Base-by-base conservation (phyloP, 2,329 filamentous ascomycete species). In the Aspergillus hiratsukae region DNA sequence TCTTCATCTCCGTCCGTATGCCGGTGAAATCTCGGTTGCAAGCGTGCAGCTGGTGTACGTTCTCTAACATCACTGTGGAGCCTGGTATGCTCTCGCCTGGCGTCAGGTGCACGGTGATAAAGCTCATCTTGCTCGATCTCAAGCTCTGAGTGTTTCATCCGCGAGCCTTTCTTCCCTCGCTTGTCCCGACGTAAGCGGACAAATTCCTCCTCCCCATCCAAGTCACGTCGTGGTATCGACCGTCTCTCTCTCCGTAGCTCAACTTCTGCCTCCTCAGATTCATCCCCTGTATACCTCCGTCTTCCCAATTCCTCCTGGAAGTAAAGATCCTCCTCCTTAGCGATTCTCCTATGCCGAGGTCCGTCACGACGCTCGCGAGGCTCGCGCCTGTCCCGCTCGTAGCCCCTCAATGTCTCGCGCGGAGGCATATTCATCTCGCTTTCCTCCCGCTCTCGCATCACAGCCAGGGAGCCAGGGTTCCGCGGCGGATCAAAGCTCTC, bases 371-470 rank as follows among this genome's bases (percentile, higher is more conserved):
- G 49, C 27, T 43, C 45, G 19, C 19, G 31, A 23, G 28, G 28
- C 14, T 52, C 52, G 31, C 46, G 40, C 23, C 43, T 54, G 14
- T 40, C 52, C 17, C 25, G 37, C 21, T 55, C 49, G 28, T 53
- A 46, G 9, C 55, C 53, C 28, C 50, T 37, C 29, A 52, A 45
- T 51, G 37, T 49, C 23, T 64, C 58, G 8, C 48, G 48, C 37
- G 56, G 56, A n/a, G 49, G 53, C n/a, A 45, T 29, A 49, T 60
- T 54, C 8, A 61, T 25, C 21, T 72, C 31, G 5, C 5, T 37
- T 37, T 17, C 69, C 49, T 73, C 71, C 35, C 67, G 62, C 45
- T 73, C 72, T 43, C 48, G 57, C 35, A 40, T 58, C 41, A 48
- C 25, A 10, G 57, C 53, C 29, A 59, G 53, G 17, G 59, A 55